Conservation (phyloP, 225 moss, liverwort and hornwort genomes). For the Neckera pumila region DNA sequence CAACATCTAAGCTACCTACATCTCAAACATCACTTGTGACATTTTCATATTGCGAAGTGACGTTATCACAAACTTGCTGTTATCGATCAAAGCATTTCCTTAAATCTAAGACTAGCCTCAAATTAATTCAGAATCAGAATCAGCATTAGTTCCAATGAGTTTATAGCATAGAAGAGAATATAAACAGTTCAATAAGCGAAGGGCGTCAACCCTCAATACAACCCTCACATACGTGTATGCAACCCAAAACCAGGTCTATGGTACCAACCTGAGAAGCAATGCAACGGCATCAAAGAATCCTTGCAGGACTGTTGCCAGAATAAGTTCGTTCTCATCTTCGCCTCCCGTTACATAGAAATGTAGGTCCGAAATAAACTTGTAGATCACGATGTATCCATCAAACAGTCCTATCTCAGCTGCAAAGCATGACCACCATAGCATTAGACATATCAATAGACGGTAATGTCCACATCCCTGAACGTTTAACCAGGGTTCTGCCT, state of each 20-base stretch:
- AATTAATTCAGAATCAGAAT: neutral
- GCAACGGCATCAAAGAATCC: slow-evolving; percentile 45
- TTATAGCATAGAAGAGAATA: neutral
- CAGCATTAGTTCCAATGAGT: neutral
- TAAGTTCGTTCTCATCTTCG: slow-evolving; percentile 48
- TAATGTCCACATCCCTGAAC: neutral
- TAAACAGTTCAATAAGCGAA: neutral
- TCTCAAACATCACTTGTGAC: neutral
- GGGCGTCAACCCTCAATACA: neutral
- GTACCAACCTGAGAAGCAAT: slow-evolving; percentile 31
- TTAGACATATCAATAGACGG: neutral
- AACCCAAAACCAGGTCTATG: neutral
- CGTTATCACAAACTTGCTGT: neutral
- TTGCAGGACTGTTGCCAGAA: slow-evolving; percentile 44
- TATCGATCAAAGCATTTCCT: neutral
- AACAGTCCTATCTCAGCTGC: slow-evolving; percentile 38
- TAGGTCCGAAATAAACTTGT: slow-evolving; percentile 33
- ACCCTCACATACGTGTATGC: neutral
- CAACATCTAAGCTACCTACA: neutral
- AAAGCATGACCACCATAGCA: neutral
- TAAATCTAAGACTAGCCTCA: neutral
- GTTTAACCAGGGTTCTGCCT: neutral
- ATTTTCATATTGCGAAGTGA: neutral
- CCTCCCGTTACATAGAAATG: slow-evolving; percentile 44
- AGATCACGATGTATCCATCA: slow-evolving; percentile 32